Percentiles rank a stretch among this genome's conserved stretches.
phyloP scores from a whole-genome alignment of 805 yeast genomes.

The Wickerhamiella cacticola region DNA sequence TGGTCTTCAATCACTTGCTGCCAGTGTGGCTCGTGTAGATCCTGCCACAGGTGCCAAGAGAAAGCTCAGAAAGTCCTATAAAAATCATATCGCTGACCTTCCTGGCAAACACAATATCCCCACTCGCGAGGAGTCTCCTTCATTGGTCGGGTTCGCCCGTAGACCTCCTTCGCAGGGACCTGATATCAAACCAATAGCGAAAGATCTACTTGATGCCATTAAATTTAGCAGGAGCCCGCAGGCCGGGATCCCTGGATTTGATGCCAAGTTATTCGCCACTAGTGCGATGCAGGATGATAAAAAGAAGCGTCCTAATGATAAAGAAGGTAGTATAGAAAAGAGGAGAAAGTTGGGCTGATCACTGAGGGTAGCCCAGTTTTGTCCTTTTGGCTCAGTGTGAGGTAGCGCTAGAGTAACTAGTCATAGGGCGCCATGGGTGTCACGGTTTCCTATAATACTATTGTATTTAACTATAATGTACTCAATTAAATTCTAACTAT shows the following conservation, averaged over 20 bases:
- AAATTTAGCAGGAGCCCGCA: slow-evolving; percentile 53
- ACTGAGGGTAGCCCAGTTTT: background rate
- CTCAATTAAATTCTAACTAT: background rate
- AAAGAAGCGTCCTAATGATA: slow-evolving; percentile 13
- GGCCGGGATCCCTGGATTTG: slow-evolving; percentile 68
- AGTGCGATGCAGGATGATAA: slow-evolving; percentile 23
- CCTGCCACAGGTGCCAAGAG: slow-evolving; percentile 86
- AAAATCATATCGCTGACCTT: slow-evolving; percentile 77
- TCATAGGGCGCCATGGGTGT: no score
- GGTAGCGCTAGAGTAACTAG: no score
- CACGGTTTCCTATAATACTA: no score
- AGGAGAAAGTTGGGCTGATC: slow-evolving; percentile 9
- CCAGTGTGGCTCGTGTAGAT: slow-evolving; percentile 73
- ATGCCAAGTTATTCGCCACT: slow-evolving; percentile 48
- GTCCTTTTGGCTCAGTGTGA: no score
- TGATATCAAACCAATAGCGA: slow-evolving; percentile 36
- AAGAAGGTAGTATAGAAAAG: slow-evolving; percentile 12
- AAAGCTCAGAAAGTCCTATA: slow-evolving; percentile 86
- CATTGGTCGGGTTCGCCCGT: slow-evolving; percentile 23
- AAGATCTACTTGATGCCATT: slow-evolving; percentile 41
- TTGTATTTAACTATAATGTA: no score
- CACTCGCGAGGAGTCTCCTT: slow-evolving; percentile 22
- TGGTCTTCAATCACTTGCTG: slow-evolving; percentile 53
- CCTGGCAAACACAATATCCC: slow-evolving; percentile 46
- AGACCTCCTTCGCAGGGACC: slow-evolving; percentile 18